These are phyloP conservation scores for Phaeosphaeria sp. DNA, from an alignment of 2,329 filamentous ascomycete species.

Conservation along the genomic window DNA sequence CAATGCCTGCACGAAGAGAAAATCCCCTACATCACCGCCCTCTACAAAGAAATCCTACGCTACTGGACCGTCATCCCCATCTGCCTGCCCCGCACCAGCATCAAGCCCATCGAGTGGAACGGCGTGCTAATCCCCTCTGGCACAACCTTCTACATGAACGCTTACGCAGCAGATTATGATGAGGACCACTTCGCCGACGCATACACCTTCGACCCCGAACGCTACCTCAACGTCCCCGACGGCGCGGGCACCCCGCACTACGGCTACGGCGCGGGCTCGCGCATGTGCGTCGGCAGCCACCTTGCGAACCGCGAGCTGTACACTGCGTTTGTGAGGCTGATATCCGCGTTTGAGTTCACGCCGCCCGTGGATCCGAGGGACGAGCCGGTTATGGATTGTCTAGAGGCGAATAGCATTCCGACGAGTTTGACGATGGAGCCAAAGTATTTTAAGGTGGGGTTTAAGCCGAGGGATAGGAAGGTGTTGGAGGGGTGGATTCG, in stretches of 20 bases:
- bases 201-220: conserved; percentile 70
- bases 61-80: conserved; percentile 84
- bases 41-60: conserved; percentile 79
- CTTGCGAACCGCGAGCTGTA: conserved; percentile 51
- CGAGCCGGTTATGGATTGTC: conserved; percentile 52
- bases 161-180: conserved; percentile 78
- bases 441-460: conserved; percentile 59
- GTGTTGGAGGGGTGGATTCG: conserved; percentile 55
- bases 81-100: conserved; percentile 74
- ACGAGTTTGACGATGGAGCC: conserved; percentile 59
- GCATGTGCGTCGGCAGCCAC: conserved; percentile 58
- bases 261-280: conserved; percentile 55
- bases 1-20: conserved; percentile 76
- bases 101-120: conserved; percentile 75
- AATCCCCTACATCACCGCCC: conserved; percentile 75
- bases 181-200: conserved; percentile 70
- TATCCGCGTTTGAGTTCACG: conserved; percentile 56
- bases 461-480: conserved; percentile 52
- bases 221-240: conserved; percentile 64
- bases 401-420: conserved; percentile 56
- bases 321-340: conserved; percentile 58
- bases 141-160: conserved; percentile 81
- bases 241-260: conserved; percentile 58
- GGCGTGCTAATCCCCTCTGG: conserved; percentile 73
- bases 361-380: conserved; percentile 51